These are phyloP conservation scores for Albizia julibrissin DNA, from an alignment of 306 rosid genomes.

Conservation along the genomic window DNA sequence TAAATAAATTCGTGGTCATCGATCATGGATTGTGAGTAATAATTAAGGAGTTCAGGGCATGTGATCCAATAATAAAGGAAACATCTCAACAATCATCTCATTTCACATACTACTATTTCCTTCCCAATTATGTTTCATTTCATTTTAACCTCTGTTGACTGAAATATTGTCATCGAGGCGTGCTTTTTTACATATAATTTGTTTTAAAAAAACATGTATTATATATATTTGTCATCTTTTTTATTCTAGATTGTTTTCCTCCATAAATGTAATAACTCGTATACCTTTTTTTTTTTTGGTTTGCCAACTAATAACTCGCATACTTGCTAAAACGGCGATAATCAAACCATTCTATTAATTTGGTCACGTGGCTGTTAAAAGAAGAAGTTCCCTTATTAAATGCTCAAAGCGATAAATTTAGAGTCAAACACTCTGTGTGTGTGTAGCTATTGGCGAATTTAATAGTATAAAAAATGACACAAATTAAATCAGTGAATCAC, in stretches of 20 bases:
- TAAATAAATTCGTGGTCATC: conserved; percentile 9
- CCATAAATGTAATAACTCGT: neutral
- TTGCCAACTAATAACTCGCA: neutral
- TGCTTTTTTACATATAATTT: neutral
- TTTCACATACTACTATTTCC: neutral
- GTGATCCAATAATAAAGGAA: conserved; percentile 49
- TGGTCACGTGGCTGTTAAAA: neutral
- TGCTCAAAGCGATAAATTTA: neutral
- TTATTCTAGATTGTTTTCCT: neutral
- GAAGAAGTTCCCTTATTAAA: neutral
- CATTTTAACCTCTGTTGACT: neutral
- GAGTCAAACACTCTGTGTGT: too few species aligned
- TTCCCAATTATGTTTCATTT: neutral
- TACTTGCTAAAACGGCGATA: neutral
- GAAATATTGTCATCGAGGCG: neutral
- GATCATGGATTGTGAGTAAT: conserved; percentile 31
- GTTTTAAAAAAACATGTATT: neutral
- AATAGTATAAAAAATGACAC: too few species aligned
- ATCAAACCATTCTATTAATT: too few species aligned
- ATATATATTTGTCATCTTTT: too few species aligned
- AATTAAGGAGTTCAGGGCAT: conserved; percentile 44
- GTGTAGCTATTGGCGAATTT: too few species aligned
- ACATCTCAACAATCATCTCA: conserved; percentile 34
- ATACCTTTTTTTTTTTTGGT: too few species aligned
- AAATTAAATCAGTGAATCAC: too few species aligned